These are phyloP conservation scores for Rhizophora mangle DNA, from an alignment of 345 rosid species.

Conservation along the genomic window DNA sequence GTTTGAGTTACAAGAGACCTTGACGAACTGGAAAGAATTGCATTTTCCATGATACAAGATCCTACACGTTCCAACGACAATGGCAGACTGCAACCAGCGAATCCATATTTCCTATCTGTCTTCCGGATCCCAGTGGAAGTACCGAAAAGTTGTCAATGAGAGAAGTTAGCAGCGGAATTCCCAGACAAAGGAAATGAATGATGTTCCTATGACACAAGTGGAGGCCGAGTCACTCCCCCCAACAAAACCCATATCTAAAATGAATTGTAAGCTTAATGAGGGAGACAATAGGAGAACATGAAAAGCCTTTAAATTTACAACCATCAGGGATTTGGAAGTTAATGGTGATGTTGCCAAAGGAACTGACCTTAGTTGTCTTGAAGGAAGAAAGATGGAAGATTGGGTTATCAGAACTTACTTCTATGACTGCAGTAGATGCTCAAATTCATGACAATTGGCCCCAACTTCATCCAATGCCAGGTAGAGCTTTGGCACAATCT, in stretches of 20 bases:
- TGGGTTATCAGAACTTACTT: constrained; percentile 3
- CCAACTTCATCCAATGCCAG: constrained; percentile 59
- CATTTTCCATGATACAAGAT: too few relatives aligned
- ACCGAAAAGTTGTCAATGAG: background rate
- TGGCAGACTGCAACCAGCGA: constrained; percentile 6
- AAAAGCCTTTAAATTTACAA: constrained; percentile 20
- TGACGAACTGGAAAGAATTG: too few relatives aligned
- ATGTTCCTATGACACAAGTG: constrained; percentile 24
- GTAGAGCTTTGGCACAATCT: constrained; percentile 77
- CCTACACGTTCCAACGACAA: background rate
- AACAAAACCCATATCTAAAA: constrained; percentile 31
- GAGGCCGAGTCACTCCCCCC: constrained; percentile 26
- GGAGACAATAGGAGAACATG: constrained; percentile 3
- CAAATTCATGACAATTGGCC: constrained; percentile 46
- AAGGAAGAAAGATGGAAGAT: background rate
- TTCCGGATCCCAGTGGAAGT: constrained; percentile 5
- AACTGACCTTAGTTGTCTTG: constrained; percentile 31
- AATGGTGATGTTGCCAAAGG: constrained; percentile 15
- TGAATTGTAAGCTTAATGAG: constrained; percentile 10
- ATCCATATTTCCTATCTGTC: constrained; percentile 14
- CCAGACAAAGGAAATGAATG: constrained; percentile 3
- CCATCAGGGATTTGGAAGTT: constrained; percentile 16
- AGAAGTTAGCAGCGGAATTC: constrained; percentile 3
- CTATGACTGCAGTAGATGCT: constrained; percentile 43
- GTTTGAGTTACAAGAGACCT: too few relatives aligned